A percentile compares a stretch with the other conserved stretches of the same genome.
phyloP scores from a whole-genome alignment of 495 filamentous ascomycete genomes.

The Penicillium bovifimosum region DNA sequence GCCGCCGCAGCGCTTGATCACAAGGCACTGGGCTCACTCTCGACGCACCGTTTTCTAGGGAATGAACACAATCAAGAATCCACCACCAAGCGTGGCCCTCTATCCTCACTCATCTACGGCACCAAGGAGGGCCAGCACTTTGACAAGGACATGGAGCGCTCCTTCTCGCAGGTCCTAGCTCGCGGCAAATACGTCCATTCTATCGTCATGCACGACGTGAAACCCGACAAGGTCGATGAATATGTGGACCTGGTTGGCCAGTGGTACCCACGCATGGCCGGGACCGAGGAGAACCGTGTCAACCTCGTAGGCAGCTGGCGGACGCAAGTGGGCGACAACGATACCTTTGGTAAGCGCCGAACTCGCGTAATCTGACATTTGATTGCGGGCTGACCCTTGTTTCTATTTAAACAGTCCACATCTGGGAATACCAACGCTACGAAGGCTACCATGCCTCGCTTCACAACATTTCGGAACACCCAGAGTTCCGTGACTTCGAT shows the following conservation, averaged over 20 bases:
- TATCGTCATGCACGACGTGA: constrained; percentile 94
- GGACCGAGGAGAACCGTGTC: constrained; percentile 77
- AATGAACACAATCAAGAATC: constrained; percentile 46
- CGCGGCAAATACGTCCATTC: constrained; percentile 97
- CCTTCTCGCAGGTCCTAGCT: constrained; percentile 88
- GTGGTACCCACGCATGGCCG: constrained; percentile 87
- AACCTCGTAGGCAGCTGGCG: constrained; percentile 97
- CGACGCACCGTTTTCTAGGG: constrained; percentile 50
- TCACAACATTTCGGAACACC: constrained; percentile 71
- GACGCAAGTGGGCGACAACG: constrained; percentile 95
- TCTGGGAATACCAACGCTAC: constrained; percentile 99
- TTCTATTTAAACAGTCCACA: constrained; percentile 59
- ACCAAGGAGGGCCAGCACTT: constrained; percentile 89
- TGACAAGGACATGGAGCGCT: constrained; percentile 90
- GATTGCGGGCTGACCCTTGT: not conserved
- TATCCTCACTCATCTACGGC: constrained; percentile 82
- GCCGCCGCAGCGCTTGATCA: constrained; percentile 35
- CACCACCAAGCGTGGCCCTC: constrained; percentile 42
- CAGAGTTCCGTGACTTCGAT: constrained; percentile 78
- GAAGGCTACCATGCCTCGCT: constrained; percentile 91
- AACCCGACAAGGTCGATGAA: constrained; percentile 91
- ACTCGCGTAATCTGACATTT: not conserved
- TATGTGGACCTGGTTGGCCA: constrained; percentile 87
- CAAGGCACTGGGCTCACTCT: constrained; percentile 61
- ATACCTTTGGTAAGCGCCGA: constrained; percentile 74